Evolutionary conservation across 164 flowering plant genomes (phyloP).

Genomic region (Sextonia rubra): DNA sequence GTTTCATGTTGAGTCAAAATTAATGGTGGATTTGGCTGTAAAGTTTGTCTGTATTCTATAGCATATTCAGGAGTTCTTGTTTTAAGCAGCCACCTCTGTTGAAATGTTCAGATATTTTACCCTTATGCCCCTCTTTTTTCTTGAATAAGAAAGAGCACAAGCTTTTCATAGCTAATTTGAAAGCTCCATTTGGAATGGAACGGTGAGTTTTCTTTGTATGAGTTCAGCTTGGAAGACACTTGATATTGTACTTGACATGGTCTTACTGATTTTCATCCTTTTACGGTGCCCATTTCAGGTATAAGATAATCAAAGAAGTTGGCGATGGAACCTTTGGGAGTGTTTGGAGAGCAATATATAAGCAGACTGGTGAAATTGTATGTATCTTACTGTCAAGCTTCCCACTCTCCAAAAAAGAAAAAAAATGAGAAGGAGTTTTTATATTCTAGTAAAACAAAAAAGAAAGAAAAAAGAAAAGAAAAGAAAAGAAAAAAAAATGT

Average conservation of each 20-base stretch:
- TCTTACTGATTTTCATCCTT: background rate
- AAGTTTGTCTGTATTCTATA: slow-evolving; percentile 16
- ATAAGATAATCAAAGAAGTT: slow-evolving; percentile 90
- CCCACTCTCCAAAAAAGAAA: background rate
- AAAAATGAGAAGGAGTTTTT: too few species aligned
- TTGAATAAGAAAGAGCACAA: slow-evolving; percentile 33
- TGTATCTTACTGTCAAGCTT: slow-evolving; percentile 15
- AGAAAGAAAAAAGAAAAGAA: too few species aligned
- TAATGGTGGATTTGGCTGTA: slow-evolving; percentile 44
- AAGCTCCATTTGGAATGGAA: slow-evolving; percentile 53
- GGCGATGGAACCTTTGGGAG: slow-evolving; percentile 98
- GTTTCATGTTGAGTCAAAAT: slow-evolving; percentile 17
- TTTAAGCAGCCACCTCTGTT: slow-evolving; percentile 16
- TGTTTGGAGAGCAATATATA: slow-evolving; percentile 93
- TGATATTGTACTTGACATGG: background rate
- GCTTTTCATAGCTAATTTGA: slow-evolving; percentile 18
- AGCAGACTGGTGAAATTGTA: slow-evolving; percentile 92
- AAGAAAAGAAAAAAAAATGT: too few species aligned
- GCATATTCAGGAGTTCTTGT: slow-evolving; percentile 12
- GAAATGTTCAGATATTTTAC: slow-evolving; percentile 18
- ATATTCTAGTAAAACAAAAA: too few species aligned
- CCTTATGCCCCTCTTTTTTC: slow-evolving; percentile 10
- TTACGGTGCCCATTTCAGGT: slow-evolving; percentile 38
- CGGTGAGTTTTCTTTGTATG: slow-evolving; percentile 38
- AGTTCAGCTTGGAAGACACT: background rate